These are phyloP conservation scores for Cutaneotrichosporon sp. DNA, from an alignment of 1,284 basidiomycete species.

Conservation along the genomic window DNA sequence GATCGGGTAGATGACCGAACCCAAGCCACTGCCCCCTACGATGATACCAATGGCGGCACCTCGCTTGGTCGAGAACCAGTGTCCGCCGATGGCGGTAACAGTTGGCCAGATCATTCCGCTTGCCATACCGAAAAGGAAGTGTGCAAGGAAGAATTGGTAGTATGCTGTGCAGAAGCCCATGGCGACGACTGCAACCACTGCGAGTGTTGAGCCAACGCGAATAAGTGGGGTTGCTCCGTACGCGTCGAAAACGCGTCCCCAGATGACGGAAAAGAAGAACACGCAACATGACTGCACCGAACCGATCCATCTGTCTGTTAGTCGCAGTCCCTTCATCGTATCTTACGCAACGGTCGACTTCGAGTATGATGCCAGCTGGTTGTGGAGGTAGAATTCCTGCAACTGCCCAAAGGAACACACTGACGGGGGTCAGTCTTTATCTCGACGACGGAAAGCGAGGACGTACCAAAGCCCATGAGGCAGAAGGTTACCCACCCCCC, in stretches of 20 bases:
- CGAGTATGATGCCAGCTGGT: slow-evolving; percentile 35
- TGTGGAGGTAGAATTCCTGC: slow-evolving; percentile 32
- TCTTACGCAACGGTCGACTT: slow-evolving; percentile 39
- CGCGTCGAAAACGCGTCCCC: slow-evolving; percentile 38
- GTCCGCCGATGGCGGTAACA: slow-evolving; percentile 37
- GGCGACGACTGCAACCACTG: slow-evolving; percentile 31
- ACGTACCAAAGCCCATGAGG: slow-evolving; percentile 44
- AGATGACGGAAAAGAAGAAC: slow-evolving; percentile 33
- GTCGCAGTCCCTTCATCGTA: not conserved
- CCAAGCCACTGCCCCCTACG: slow-evolving; percentile 41
- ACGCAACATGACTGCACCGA: slow-evolving; percentile 31
- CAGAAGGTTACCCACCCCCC: slow-evolving; percentile 42
- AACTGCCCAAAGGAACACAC: slow-evolving; percentile 43
- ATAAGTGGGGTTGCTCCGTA: slow-evolving; percentile 35
- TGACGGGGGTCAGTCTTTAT: slow-evolving; percentile 21
- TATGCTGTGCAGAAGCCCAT: slow-evolving; percentile 42
- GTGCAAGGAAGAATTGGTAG: slow-evolving; percentile 43
- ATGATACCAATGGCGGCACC: slow-evolving; percentile 43
- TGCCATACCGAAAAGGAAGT: slow-evolving; percentile 38
- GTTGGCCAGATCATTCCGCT: slow-evolving; percentile 38
- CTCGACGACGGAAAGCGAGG: not conserved
- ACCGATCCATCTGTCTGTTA: slow-evolving; percentile 34
- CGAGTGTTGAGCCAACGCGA: slow-evolving; percentile 31
- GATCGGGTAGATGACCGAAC: slow-evolving; percentile 44
- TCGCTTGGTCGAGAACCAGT: slow-evolving; percentile 42